Evolutionary conservation across 2,329 filamentous ascomycete genomes (phyloP).

Genomic region (Hortaea sp.): DNA sequence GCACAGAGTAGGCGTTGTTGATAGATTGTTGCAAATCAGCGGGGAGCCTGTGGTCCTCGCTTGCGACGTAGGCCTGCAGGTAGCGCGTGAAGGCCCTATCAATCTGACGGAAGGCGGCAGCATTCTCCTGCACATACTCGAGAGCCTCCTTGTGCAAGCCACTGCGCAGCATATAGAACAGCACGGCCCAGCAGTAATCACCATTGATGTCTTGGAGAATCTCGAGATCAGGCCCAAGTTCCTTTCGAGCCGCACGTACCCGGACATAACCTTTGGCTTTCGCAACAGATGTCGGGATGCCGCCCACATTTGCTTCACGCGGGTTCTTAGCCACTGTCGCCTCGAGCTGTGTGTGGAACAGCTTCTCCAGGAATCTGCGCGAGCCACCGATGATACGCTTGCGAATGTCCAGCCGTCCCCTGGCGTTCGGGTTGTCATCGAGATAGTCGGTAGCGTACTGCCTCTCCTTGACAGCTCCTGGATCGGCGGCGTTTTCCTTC

Average conservation of each 20-base stretch:
- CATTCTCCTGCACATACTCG: conserved; percentile 72
- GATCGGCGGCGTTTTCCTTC: conserved; percentile 48
- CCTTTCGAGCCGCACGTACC: conserved; percentile 67
- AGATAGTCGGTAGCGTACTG: conserved; percentile 69
- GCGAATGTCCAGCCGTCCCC: conserved; percentile 55
- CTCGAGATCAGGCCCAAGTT: conserved; percentile 68
- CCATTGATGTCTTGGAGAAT: conserved; percentile 59
- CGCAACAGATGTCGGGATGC: conserved; percentile 75
- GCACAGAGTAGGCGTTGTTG: conserved; percentile 79
- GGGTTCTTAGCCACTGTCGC: conserved; percentile 70
- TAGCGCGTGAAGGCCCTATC: conserved; percentile 86
- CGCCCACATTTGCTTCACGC: conserved; percentile 78
- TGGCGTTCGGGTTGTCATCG: conserved; percentile 59
- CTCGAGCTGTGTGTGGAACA: conserved; percentile 72
- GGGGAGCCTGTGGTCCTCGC: conserved; percentile 64
- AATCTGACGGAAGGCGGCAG: conserved; percentile 73
- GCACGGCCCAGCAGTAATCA: conserved; percentile 85
- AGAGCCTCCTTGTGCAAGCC: conserved; percentile 78
- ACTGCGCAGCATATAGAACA: conserved; percentile 82
- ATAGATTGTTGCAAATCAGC: conserved; percentile 77
- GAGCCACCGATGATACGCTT: conserved; percentile 74
- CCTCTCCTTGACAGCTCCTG: conserved; percentile 61
- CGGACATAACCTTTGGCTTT: conserved; percentile 90
- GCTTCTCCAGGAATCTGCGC: conserved; percentile 66
- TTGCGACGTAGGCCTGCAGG: conserved; percentile 71